Percentiles rank a stretch among this genome's conserved stretches.
Conservation (phyloP, 768 basidiomycete species). For the Lyophyllum atratum region DNA sequence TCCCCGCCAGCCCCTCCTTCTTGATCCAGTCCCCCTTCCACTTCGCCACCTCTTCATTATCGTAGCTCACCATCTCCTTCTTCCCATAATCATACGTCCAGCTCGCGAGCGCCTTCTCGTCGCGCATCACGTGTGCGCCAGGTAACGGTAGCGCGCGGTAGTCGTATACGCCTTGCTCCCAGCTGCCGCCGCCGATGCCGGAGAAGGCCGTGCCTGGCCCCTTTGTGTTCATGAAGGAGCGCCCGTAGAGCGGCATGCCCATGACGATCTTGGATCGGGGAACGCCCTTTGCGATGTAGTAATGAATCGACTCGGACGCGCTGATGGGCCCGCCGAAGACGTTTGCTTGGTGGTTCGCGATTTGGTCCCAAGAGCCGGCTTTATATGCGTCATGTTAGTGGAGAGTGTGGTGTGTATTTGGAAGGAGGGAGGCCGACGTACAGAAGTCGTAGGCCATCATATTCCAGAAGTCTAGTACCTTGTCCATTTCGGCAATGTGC, state of each 20-base stretch:
- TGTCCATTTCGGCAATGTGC: constrained; percentile 81
- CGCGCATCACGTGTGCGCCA: constrained; percentile 63
- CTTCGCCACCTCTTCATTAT: constrained; percentile 64
- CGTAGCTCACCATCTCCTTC: constrained; percentile 84
- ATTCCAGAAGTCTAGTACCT: constrained; percentile 93
- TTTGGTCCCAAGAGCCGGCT: constrained; percentile 78
- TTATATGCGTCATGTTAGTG: constrained; percentile 1
- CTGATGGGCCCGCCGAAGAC: constrained; percentile 69
- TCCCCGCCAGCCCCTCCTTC: constrained; percentile 77
- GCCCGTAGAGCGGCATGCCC: constrained; percentile 92
- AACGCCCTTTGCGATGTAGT: constrained; percentile 75
- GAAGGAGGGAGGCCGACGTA: constrained; percentile 30
- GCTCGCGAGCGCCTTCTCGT: constrained; percentile 70
- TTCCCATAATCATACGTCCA: constrained; percentile 80
- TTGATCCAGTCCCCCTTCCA: constrained; percentile 84
- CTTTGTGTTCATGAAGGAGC: constrained; percentile 82
- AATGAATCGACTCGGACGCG: constrained; percentile 63
- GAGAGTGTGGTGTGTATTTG: neutral
- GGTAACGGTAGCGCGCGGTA: constrained; percentile 87
- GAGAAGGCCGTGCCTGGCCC: constrained; percentile 81
- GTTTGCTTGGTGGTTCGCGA: constrained; percentile 86
- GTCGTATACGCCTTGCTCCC: constrained; percentile 93
- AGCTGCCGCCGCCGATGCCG: constrained; percentile 84
- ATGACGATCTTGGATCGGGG: constrained; percentile 79
- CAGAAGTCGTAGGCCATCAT: constrained; percentile 93